Conservation (phyloP, 2,329 filamentous ascomycete species). For the Dactylellina sp. region DNA sequence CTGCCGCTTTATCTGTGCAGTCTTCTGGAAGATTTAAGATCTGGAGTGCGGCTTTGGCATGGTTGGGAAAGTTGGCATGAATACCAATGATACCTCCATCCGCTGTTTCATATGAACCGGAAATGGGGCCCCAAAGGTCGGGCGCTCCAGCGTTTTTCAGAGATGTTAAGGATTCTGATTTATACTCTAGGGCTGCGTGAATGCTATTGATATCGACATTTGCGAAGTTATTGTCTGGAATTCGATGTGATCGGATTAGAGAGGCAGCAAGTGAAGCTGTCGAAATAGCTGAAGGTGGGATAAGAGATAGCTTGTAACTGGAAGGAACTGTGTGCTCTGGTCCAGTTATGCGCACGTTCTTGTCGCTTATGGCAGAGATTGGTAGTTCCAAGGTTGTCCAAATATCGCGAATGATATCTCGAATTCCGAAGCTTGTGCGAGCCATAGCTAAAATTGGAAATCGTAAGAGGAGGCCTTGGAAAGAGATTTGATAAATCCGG, state of each 20-base stretch:
- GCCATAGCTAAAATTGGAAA: conserved; percentile 15
- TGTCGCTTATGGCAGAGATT: conserved; percentile 9
- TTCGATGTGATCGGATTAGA: conserved; percentile 64
- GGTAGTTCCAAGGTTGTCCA: conserved; percentile 37
- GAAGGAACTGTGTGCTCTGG: conserved; percentile 39
- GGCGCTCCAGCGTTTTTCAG: conserved; percentile 24
- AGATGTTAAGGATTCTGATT: conserved; percentile 64
- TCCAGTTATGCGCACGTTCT: conserved; percentile 26
- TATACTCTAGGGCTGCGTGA: conserved; percentile 69
- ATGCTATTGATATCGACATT: conserved; percentile 65
- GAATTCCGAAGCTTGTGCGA: conserved; percentile 4
- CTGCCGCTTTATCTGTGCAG: conserved; percentile 64
- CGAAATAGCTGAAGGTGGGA: conserved; percentile 64
- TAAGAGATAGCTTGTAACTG: conserved; percentile 37
- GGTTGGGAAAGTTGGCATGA: conserved; percentile 70
- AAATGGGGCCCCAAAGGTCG: conserved; percentile 65
- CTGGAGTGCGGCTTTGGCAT: conserved; percentile 65
- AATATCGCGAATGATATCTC: conserved; percentile 37
- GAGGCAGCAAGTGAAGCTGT: conserved; percentile 68
- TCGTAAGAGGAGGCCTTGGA: no score
- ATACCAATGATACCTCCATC: conserved; percentile 69
- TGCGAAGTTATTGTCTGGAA: conserved; percentile 61
- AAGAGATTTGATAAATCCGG: no score
- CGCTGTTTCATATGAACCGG: conserved; percentile 68
- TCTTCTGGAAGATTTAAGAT: conserved; percentile 64